phyloP scores from a whole-genome alignment of 176 grass and related monocot species.

The Aechmea fasciata region DNA sequence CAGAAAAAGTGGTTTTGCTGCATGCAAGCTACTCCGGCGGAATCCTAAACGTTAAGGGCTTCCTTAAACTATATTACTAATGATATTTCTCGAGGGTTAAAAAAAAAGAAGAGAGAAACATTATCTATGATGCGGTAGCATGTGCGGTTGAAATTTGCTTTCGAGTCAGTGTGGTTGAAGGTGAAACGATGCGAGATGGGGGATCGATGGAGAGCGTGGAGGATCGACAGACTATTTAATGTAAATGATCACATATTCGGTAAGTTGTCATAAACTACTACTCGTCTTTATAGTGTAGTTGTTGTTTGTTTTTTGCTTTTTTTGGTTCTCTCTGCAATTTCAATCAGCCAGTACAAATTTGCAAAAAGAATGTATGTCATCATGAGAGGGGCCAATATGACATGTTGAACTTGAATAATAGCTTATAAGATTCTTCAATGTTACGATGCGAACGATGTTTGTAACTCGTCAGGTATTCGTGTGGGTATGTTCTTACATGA shows the following conservation, averaged over 20 bases:
- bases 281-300: too few species aligned
- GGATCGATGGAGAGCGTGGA: not conserved
- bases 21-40: slow-evolving; percentile 2
- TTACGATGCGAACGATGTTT: too few species aligned
- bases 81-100: not conserved
- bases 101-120: not conserved
- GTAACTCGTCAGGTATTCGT: too few species aligned
- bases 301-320: too few species aligned
- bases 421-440: too few species aligned
- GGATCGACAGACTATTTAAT: not conserved
- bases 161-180: not conserved
- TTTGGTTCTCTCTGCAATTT: too few species aligned
- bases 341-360: too few species aligned
- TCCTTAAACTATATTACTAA: not conserved
- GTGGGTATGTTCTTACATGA: too few species aligned
- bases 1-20: slow-evolving; percentile 41
- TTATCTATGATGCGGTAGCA: not conserved
- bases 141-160: not conserved
- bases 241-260: not conserved
- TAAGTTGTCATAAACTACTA: too few species aligned
- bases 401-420: too few species aligned
- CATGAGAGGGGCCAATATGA: too few species aligned
- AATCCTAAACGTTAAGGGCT: not conserved
- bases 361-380: too few species aligned
- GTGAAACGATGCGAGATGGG: not conserved